Conservation (phyloP, 2,329 filamentous ascomycete genomes). For the Pseudopyrenochaeta lycopersici region DNA sequence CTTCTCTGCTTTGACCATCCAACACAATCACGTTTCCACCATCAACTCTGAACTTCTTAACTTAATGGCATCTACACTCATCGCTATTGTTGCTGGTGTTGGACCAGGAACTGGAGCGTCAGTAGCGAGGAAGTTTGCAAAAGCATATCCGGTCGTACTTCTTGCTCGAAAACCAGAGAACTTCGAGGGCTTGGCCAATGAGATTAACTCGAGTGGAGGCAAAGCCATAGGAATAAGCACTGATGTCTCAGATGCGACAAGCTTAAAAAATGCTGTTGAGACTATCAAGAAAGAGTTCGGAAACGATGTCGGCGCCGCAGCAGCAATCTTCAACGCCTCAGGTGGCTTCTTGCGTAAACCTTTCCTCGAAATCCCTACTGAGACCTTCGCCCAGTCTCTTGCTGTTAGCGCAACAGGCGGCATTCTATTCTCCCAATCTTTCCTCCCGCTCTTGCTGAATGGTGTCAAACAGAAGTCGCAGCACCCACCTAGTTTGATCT, state of each 20-base stretch:
- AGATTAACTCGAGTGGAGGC: conserved; percentile 74
- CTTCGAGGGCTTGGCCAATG: conserved; percentile 71
- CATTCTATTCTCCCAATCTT: conserved; percentile 77
- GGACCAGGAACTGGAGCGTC: conserved; percentile 75
- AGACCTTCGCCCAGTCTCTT: conserved; percentile 63
- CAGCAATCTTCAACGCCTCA: conserved; percentile 76
- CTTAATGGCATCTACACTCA: conserved; percentile 61
- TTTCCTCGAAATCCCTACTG: conserved; percentile 67
- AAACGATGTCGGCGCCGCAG: conserved; percentile 56
- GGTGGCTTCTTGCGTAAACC: conserved; percentile 67
- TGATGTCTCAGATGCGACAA: conserved; percentile 66
- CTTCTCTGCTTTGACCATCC: background rate
- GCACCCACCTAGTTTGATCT: conserved; percentile 80
- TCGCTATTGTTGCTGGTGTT: conserved; percentile 75
- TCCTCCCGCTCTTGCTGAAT: conserved; percentile 75
- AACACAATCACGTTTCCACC: background rate
- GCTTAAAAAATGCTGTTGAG: conserved; percentile 69
- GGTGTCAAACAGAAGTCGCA: conserved; percentile 60
- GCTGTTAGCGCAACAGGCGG: conserved; percentile 66
- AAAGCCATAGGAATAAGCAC: conserved; percentile 75
- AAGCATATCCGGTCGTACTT: conserved; percentile 76
- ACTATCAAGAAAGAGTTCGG: conserved; percentile 68
- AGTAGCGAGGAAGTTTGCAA: conserved; percentile 67
- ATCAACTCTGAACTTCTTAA: background rate
- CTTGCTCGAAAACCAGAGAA: conserved; percentile 74